These are phyloP conservation scores for Hippophae gyantsensis DNA, from an alignment of 306 rosid species.

Conservation along the genomic window DNA sequence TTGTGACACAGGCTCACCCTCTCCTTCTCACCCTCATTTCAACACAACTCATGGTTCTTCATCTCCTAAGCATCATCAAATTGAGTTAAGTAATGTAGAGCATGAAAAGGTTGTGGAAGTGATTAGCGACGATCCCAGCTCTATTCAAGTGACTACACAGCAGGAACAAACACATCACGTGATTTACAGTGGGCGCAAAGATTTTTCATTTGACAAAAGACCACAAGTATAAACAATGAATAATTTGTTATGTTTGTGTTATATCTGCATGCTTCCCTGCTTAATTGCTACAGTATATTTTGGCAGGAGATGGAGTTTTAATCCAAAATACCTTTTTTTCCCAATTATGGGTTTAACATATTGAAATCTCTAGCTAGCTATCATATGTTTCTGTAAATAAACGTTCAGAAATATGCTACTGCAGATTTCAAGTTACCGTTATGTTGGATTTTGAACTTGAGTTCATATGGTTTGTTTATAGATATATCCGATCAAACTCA, in stretches of 20 bases:
- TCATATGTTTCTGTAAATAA: background rate
- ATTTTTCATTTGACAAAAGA: constrained; percentile 52
- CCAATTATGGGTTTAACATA: no score
- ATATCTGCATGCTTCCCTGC: no score
- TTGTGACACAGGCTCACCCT: constrained; percentile 33
- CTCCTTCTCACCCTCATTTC: constrained; percentile 26
- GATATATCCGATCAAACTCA: no score
- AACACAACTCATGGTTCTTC: constrained; percentile 13
- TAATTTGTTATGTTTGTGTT: no score
- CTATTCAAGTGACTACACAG: background rate
- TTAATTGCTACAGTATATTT: no score
- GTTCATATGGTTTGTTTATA: no score
- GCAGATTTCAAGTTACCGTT: no score
- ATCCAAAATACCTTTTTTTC: no score
- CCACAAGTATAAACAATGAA: background rate
- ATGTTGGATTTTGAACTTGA: no score
- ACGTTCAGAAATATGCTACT: no score
- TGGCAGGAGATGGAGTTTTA: no score
- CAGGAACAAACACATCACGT: constrained; percentile 15
- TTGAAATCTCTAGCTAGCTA: background rate
- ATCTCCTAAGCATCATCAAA: constrained; percentile 14
- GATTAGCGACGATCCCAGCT: background rate
- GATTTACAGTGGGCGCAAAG: constrained; percentile 25
- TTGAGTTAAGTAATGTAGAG: constrained; percentile 20
- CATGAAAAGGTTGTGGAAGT: constrained; percentile 8